Base-by-base conservation (phyloP, 2,329 filamentous ascomycete species). In the Thelonectria blattea region DNA sequence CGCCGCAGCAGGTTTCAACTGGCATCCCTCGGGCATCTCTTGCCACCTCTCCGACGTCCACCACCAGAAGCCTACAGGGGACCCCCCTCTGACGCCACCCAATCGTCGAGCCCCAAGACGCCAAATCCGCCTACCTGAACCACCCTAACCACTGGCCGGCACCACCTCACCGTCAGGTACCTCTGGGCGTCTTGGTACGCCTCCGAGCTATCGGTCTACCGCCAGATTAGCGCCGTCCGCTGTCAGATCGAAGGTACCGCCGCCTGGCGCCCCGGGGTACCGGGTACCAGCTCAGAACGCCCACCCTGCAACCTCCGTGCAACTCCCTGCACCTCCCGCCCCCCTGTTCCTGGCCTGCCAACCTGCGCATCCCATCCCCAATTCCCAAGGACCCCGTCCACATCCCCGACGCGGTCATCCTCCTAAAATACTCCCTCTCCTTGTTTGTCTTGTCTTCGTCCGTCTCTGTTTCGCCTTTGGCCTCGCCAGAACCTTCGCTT, bases 61-160 rank as follows among this genome's bases (percentile, higher is more conserved):
- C 45, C 42, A 59, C 48, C 49, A 42, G 27, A 57, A 17, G 14
- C 53, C 56, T 67, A 65, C 65, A 65, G 65, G 68, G 62, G 68
- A 42, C 37, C 32, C 45, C 56, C 49, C 53, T 59, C 59, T 52
- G 34, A 10, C 45, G 43, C 50, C 46, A 48, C 56, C 66, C 66
- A 65, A 67, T 64, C 65, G 60, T 57, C 45, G 60, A 39, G 43
- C 60, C 43, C 51, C 65, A 58, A 53, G 45, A 61, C 60, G 60
- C 62, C 68, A 68, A 67, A 64, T 53, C 65, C 60, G 62, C 62
- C 67, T 65, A 71, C 68, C 66, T 71, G 68, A 71, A 70, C 67
- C 65, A 70, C 65, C 62, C 66, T 70, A 69, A 66, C 50, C 45
- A 57, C 43, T 51, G 46, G 56, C 57, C 59, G 59, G 55, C 57